A percentile compares a stretch with the other conserved stretches of the same genome.
Evolutionary conservation across 1,139 yeast species (phyloP).

Genomic region (Magnusiomyces tetraspermus): DNA sequence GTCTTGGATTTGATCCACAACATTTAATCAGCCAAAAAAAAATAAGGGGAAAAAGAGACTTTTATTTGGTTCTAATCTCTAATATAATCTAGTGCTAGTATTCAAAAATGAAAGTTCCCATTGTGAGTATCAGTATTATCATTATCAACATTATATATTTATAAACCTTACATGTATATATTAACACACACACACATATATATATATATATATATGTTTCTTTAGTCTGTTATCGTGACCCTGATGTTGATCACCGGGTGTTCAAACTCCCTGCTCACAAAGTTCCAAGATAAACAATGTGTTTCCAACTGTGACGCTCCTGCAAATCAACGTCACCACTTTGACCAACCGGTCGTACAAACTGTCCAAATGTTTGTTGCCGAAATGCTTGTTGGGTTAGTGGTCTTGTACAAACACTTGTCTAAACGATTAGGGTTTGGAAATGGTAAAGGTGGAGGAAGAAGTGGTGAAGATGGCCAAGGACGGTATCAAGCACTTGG

Average conservation of each 20-base stretch:
- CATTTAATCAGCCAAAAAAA: too few relatives aligned
- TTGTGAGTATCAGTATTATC: background rate
- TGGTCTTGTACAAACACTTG: conserved; percentile 15
- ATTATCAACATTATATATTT: background rate
- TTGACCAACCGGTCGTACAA: conserved; percentile 74
- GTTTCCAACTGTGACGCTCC: conserved; percentile 48
- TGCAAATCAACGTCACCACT: conserved; percentile 36
- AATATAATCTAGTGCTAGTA: too few relatives aligned
- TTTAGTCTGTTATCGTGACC: conserved; percentile 22
- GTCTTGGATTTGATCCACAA: too few relatives aligned
- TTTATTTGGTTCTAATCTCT: too few relatives aligned
- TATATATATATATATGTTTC: too few relatives aligned
- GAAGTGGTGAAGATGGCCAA: background rate
- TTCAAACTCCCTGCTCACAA: conserved; percentile 63
- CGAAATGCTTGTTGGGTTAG: conserved; percentile 48
- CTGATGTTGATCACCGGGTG: conserved; percentile 55
- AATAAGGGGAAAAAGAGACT: too few relatives aligned
- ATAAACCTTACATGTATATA: background rate
- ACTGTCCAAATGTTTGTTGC: conserved; percentile 78
- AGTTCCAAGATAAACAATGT: conserved; percentile 71
- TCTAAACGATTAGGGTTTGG: background rate
- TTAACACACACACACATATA: background rate
- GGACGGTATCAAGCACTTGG: conserved; percentile 2
- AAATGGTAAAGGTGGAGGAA: too few relatives aligned
- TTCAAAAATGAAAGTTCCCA: background rate